Conservation (phyloP, 345 rosid genomes). For the Euclidium syriacum region DNA sequence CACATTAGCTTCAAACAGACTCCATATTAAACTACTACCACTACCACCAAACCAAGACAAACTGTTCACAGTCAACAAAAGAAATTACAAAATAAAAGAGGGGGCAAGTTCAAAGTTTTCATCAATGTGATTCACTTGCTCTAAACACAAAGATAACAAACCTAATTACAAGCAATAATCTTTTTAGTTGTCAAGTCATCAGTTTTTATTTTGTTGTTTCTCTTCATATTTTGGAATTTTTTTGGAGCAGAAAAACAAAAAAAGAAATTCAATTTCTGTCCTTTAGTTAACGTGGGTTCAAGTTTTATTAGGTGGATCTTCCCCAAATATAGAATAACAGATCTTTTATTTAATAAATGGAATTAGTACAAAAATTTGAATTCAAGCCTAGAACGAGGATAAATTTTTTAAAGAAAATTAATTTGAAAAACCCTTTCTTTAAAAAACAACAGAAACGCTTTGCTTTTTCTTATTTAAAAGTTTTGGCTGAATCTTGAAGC, state of each 20-base stretch:
- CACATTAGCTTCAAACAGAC: conserved; percentile 80
- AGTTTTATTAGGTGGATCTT: conserved; percentile 14
- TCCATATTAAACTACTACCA: conserved; percentile 74
- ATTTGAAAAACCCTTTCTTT: neutral
- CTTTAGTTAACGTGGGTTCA: conserved; percentile 19
- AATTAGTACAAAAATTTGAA: neutral
- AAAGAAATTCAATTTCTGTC: neutral
- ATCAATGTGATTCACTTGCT: conserved; percentile 18
- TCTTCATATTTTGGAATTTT: conserved; percentile 5
- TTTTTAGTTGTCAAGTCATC: conserved; percentile 24
- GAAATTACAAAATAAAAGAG: neutral
- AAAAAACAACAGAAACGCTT: neutral
- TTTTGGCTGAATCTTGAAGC: conserved; percentile 14
- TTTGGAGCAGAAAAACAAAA: neutral
- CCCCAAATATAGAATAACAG: conserved; percentile 21
- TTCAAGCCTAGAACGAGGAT: neutral
- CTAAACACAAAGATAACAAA: conserved; percentile 19
- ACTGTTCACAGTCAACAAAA: conserved; percentile 18
- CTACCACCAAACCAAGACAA: conserved; percentile 72
- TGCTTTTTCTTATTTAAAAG: neutral
- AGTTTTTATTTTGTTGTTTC: conserved; percentile 3
- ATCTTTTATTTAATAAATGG: conserved; percentile 14
- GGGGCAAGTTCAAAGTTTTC: conserved; percentile 21
- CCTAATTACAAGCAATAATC: conserved; percentile 29
- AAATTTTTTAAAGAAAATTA: neutral